Evolutionary conservation across 495 filamentous ascomycete genomes (phyloP).

Genomic region (Penicillium ucsense): DNA sequence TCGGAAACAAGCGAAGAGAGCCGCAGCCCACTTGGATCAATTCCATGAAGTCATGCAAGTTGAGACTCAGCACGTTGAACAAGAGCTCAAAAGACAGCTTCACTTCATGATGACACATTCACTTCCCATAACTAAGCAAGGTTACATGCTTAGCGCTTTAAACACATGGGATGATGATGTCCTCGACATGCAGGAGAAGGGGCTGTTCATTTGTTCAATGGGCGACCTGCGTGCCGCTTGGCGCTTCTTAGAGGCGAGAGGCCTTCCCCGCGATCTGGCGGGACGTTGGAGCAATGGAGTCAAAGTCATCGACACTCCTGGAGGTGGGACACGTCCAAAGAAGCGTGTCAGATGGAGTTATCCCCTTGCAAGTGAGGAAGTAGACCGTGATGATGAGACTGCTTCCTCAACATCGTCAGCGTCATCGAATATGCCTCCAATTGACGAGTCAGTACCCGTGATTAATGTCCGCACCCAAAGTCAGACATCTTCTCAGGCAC

Average conservation of each 20-base stretch:
- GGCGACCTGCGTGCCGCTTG: constrained; percentile 20
- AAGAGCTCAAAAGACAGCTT: constrained; percentile 26
- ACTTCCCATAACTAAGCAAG: no score
- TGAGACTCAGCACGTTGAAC: constrained; percentile 18
- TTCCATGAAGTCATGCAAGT: constrained; percentile 17
- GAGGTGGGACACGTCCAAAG: neutral
- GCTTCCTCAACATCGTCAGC: no score
- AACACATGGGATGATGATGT: neutral
- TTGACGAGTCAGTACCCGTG: no score
- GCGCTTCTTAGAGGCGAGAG: constrained; percentile 17
- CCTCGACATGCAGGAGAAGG: neutral
- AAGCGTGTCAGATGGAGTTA: neutral
- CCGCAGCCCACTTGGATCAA: constrained; percentile 5
- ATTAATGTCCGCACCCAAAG: no score
- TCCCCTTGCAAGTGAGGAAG: neutral
- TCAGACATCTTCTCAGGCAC: no score
- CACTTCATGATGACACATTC: constrained; percentile 9
- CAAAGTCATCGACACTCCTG: neutral
- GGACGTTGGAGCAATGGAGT: constrained; percentile 21
- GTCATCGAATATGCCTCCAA: no score
- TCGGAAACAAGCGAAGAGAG: constrained; percentile 8
- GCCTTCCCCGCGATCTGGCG: constrained; percentile 16
- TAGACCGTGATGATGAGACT: no score
- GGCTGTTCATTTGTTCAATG: neutral
- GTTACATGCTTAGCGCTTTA: no score